Percentiles rank a stretch among this genome's conserved stretches.
Conservation (phyloP, 2,329 filamentous ascomycete species). For the Stagonosporopsis chrysanthemi region DNA sequence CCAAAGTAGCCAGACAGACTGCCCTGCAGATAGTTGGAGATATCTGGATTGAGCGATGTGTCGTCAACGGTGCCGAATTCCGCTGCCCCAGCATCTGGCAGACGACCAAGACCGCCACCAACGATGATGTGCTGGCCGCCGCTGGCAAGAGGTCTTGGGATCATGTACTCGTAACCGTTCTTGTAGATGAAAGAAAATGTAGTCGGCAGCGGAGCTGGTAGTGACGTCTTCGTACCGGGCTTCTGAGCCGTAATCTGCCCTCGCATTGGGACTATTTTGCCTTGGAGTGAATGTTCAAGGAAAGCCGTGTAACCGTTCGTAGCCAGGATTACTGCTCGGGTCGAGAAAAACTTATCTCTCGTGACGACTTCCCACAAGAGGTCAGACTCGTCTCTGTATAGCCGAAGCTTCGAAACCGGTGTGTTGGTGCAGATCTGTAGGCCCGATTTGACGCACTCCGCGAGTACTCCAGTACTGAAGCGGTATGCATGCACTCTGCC, state of each 20-base stretch:
- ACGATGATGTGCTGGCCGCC: conserved; percentile 65
- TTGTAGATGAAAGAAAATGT: conserved; percentile 70
- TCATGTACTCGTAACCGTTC: conserved; percentile 72
- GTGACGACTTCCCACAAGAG: conserved; percentile 33
- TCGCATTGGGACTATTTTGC: conserved; percentile 51
- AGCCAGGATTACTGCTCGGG: conserved; percentile 37
- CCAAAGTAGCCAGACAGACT: conserved; percentile 62
- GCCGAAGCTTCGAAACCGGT: conserved; percentile 32
- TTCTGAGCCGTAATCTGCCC: conserved; percentile 51
- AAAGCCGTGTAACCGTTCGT: conserved; percentile 49
- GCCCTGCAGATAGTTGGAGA: conserved; percentile 57
- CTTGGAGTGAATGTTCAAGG: conserved; percentile 44
- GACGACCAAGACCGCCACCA: conserved; percentile 63
- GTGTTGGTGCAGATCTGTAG: conserved; percentile 41
- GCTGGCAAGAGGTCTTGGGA: conserved; percentile 56
- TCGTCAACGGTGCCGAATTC: conserved; percentile 67
- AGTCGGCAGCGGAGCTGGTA: conserved; percentile 52
- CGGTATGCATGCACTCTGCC: conserved; percentile 44
- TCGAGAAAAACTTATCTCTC: conserved; percentile 23
- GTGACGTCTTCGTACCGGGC: conserved; percentile 46
- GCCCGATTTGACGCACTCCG: conserved; percentile 36
- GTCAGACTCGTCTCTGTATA: background rate
- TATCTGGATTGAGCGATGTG: conserved; percentile 57
- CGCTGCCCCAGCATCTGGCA: conserved; percentile 52
- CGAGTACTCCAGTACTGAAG: conserved; percentile 39